Evolutionary conservation across 345 rosid genomes (phyloP).

Genomic region (Pugionium dolabratum): DNA sequence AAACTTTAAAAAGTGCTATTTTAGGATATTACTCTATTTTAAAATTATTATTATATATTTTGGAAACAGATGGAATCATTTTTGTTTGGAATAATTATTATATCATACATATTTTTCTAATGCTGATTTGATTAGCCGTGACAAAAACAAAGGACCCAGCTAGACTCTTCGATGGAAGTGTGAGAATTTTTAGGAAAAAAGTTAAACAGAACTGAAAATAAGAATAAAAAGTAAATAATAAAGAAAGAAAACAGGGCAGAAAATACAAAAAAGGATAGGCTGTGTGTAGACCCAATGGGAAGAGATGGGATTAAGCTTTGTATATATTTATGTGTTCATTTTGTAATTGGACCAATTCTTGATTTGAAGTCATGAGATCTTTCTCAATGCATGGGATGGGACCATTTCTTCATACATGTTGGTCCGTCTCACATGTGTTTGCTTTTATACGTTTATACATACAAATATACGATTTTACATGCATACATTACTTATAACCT

Average conservation of each 20-base stretch:
- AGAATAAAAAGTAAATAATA: conserved; percentile 22
- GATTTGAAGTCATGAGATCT: conserved; percentile 42
- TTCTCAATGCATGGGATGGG: conserved; percentile 13
- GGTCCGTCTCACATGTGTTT: conserved; percentile 36
- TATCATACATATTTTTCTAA: not conserved
- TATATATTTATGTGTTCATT: conserved; percentile 32
- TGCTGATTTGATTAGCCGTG: conserved; percentile 34
- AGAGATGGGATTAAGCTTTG: conserved; percentile 34
- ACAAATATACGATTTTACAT: too few relatives aligned
- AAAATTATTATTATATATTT: not conserved
- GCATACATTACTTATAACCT: too few relatives aligned
- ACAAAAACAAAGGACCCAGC: conserved; percentile 36
- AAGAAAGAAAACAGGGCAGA: conserved; percentile 23
- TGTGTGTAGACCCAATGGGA: conserved; percentile 41
- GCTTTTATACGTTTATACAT: too few relatives aligned
- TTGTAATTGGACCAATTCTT: conserved; percentile 31
- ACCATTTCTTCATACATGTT: conserved; percentile 38
- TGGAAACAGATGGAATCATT: too few relatives aligned
- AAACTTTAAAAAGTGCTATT: too few relatives aligned
- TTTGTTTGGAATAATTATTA: too few relatives aligned
- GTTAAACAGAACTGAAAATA: conserved; percentile 15
- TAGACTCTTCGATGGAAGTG: conserved; percentile 9
- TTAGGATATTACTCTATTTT: too few relatives aligned
- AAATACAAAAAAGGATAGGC: conserved; percentile 48
- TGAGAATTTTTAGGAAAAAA: not conserved